These are phyloP conservation scores for Aspergillus pseudotamarii DNA, from an alignment of 2,329 filamentous ascomycete species.

Conservation along the genomic window DNA sequence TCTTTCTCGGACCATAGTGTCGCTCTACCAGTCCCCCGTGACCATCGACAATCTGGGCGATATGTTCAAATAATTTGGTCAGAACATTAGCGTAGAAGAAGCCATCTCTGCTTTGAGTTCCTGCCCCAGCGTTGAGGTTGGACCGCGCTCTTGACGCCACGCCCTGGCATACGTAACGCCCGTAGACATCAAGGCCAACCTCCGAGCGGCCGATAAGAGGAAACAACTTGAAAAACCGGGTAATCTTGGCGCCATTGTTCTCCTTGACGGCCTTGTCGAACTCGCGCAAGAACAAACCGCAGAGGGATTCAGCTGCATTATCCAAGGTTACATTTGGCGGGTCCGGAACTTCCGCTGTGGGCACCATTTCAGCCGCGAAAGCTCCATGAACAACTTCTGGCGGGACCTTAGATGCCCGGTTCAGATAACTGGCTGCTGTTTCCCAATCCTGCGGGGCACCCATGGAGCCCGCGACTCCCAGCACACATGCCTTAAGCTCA, in stretches of 20 bases:
- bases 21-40: conserved; percentile 89
- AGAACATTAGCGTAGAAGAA: conserved; percentile 91
- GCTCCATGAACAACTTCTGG: conserved; percentile 76
- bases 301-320: conserved; percentile 84
- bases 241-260: conserved; percentile 85
- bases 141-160: conserved; percentile 81
- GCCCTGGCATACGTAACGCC: conserved; percentile 92
- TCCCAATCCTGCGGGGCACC: conserved; percentile 98
- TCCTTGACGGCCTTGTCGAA: conserved; percentile 90
- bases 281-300: conserved; percentile 86
- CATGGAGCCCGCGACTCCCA: conserved; percentile 95
- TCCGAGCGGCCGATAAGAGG: conserved; percentile 88
- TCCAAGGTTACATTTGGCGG: conserved; percentile 84
- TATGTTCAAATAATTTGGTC: conserved; percentile 94
- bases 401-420: conserved; percentile 79
- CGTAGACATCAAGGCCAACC: conserved; percentile 91
- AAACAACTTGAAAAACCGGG: conserved; percentile 97
- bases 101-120: conserved; percentile 68
- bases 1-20: conserved; percentile 90
- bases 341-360: conserved; percentile 93
- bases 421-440: conserved; percentile 86
- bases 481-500: conserved; percentile 93
- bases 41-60: conserved; percentile 92
- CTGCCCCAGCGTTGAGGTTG: conserved; percentile 72
- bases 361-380: conserved; percentile 91